Evolutionary conservation across 768 basidiomycete genomes (phyloP).

Genomic region (Leccinum variicolor): DNA sequence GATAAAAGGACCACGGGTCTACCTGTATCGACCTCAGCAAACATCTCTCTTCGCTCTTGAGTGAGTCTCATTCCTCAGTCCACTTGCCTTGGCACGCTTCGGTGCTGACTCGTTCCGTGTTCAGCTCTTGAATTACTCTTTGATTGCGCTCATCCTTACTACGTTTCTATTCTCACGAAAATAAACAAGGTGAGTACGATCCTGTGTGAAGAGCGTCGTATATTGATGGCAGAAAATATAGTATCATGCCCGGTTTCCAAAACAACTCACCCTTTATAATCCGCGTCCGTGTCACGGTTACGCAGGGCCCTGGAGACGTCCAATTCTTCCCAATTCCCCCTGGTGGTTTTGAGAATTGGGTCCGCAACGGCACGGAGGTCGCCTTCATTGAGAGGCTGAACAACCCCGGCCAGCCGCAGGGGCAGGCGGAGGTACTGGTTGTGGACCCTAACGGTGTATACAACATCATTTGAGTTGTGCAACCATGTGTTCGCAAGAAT

Average conservation of each 20-base stretch:
- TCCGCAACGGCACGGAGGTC: neutral
- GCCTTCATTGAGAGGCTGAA: too few species aligned
- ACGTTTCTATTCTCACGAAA: neutral
- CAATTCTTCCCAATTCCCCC: rapidly evolving
- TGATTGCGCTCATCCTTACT: neutral
- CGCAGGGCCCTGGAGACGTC: neutral
- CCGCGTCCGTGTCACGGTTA: neutral
- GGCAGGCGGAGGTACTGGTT: too few species aligned
- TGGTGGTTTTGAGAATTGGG: rapidly evolving
- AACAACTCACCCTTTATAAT: rapidly evolving
- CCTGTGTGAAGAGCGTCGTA: neutral
- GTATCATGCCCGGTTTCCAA: neutral
- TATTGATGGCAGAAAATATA: neutral
- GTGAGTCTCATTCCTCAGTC: neutral
- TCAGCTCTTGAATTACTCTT: neutral
- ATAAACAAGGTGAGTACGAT: neutral
- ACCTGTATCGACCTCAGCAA: neutral
- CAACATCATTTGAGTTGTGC: too few species aligned
- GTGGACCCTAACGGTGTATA: too few species aligned
- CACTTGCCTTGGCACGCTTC: neutral
- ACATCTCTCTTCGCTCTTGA: neutral
- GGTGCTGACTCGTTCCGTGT: neutral
- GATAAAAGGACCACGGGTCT: neutral
- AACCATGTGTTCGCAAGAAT: too few species aligned
- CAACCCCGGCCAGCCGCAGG: too few species aligned